Percentiles rank a stretch among this genome's conserved stretches.
These are phyloP conservation scores for Clonostachys sp. DNA, from an alignment of 2,329 filamentous ascomycete genomes.

Conservation along the genomic window DNA sequence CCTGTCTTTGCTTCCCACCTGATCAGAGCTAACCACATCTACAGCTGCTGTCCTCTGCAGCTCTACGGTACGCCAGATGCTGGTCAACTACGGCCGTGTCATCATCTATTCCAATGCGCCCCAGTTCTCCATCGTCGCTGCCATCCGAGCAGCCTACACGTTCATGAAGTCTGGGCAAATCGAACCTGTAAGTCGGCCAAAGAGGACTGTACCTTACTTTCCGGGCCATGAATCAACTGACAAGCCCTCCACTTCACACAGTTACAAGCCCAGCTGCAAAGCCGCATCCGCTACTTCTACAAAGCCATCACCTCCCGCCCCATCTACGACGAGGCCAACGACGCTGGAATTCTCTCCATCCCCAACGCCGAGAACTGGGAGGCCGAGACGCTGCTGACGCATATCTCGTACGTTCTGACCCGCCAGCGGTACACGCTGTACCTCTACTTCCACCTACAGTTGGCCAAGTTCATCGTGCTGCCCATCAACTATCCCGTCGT, in stretches of 20 bases:
- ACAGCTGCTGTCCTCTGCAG: background rate
- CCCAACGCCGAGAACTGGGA: slow-evolving; percentile 17
- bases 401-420: slow-evolving; percentile 17
- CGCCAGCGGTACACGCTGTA: slow-evolving; percentile 12
- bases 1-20: background rate
- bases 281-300: slow-evolving; percentile 12
- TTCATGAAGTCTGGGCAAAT: background rate
- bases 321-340: slow-evolving; percentile 9
- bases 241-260: background rate
- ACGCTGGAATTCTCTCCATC: slow-evolving; percentile 12
- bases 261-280: slow-evolving; percentile 4
- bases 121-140: background rate
- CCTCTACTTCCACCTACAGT: slow-evolving; percentile 14
- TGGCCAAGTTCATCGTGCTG: slow-evolving; percentile 10
- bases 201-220: background rate
- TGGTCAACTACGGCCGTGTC: background rate
- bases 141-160: background rate
- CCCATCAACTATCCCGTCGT: slow-evolving; percentile 32
- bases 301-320: slow-evolving; percentile 9
- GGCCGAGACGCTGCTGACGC: slow-evolving; percentile 9
- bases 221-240: background rate
- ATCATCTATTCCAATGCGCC: background rate
- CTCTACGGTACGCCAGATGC: background rate
- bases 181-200: background rate
- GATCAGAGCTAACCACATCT: background rate